phyloP scores from a whole-genome alignment of 139 green algal genomes.

The Chlorella sp. region DNA sequence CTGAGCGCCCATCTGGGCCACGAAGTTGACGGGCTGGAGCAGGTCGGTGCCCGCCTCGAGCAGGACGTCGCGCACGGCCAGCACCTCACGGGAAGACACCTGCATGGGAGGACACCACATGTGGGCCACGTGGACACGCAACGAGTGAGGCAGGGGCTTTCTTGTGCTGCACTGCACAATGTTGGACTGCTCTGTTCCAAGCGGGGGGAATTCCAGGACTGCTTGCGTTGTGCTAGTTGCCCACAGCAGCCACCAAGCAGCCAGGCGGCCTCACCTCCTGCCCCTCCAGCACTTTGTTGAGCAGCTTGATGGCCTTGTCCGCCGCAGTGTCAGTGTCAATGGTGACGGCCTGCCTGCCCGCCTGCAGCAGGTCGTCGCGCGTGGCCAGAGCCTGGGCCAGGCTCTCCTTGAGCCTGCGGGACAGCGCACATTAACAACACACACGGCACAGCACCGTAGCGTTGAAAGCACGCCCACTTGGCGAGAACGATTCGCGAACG shows the following conservation, averaged over 20 bases:
- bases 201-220: no score
- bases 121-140: no score
- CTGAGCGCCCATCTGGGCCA: conserved; percentile 4
- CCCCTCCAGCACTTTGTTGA: conserved; percentile 29
- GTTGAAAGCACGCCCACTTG: no score
- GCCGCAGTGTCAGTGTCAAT: conserved; percentile 30
- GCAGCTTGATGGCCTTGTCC: conserved; percentile 34
- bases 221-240: no score
- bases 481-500: neutral
- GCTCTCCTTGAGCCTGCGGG: conserved; percentile 6
- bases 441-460: no score
- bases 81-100: neutral
- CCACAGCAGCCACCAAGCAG: no score
- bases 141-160: no score
- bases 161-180: no score
- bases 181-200: no score
- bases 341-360: neutral
- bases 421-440: no score
- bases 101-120: no score
- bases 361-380: neutral
- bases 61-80: conserved; percentile 9
- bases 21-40: conserved; percentile 6
- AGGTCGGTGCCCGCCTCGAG: neutral
- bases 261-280: neutral
- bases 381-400: conserved; percentile 4